Evolutionary conservation across 106 monocot genomes (phyloP).

Genomic region (Amphibolis antarctica): DNA sequence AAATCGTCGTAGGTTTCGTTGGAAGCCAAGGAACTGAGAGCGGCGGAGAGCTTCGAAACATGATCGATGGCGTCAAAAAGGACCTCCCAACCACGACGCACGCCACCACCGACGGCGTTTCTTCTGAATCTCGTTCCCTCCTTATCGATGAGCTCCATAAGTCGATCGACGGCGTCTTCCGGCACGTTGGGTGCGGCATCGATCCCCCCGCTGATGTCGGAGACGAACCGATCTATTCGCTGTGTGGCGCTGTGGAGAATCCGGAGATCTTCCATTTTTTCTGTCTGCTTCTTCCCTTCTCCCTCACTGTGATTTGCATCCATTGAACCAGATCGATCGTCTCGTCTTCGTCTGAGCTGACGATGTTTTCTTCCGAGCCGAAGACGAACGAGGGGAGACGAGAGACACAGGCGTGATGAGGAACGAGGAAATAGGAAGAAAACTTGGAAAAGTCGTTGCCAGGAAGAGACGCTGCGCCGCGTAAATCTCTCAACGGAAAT

Average conservation of each 20-base stretch:
- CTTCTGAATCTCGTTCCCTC: constrained; percentile 12
- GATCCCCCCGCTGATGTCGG: neutral
- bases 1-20: constrained; percentile 4
- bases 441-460: too few relatives aligned
- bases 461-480: too few relatives aligned
- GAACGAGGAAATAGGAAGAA: too few relatives aligned
- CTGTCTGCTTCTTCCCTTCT: neutral
- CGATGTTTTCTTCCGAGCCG: too few relatives aligned
- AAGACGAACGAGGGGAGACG: too few relatives aligned
- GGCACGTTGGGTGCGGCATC: constrained; percentile 12
- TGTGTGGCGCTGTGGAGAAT: constrained; percentile 16
- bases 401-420: too few relatives aligned
- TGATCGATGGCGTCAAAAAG: constrained; percentile 32
- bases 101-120: neutral
- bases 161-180: constrained; percentile 15
- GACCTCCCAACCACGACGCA: neutral
- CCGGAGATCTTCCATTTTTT: neutral
- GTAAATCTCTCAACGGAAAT: too few relatives aligned
- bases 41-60: constrained; percentile 15
- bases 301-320: too few relatives aligned
- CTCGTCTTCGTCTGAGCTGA: too few relatives aligned
- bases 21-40: constrained; percentile 2
- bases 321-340: too few relatives aligned
- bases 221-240: constrained; percentile 36
- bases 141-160: constrained; percentile 24